Evolutionary conservation across 2,329 filamentous ascomycete genomes (phyloP), one percentile per base, ranked within the genome.

Genomic region (Nemania bipapillata): DNA sequence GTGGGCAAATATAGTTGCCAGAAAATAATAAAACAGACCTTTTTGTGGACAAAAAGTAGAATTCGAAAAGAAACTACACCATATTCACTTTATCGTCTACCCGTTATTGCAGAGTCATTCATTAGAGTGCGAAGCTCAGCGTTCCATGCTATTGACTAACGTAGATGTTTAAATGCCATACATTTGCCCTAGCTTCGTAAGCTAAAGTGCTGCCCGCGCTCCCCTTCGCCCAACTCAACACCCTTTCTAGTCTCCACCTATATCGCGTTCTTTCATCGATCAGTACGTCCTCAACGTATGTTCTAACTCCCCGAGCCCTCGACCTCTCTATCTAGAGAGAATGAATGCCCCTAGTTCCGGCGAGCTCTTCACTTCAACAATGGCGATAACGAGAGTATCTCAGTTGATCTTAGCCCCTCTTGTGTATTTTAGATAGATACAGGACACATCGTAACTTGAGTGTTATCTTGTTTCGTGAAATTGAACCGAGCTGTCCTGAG

Each of bases 1-100:
- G 54, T 49, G 24, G 65, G 70, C 63, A 50, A 55, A 55, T 47
- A 63, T 5, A 61, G 52, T 54, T 57, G 32, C 54, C 26, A 37
- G 45, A 32, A 65, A 66, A 66, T 72, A 64, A 66, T 59, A 50
- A 63, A 59, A 65, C 59, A 67, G 40, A 30, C 45, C 45, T 11
- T 5, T 64, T 45, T 32, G 26, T 54, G 17, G 20, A 42, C 22
- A 35, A 42, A 11, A 40, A 58, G 28, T 53, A 53, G 45, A 62
- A 47, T 37, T 32, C 17, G 17, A 53, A 57, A 9, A 62, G 22
- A 11, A 28, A 53, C 12, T 22, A 30, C 22, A 35, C 12, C 17
- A 2, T 30, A 24, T 32, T 47, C 3, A 50, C 53, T 57, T 22
- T 20, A 60, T 55, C 6, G 9, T 42, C 28, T 8, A 47, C 28